Conservation (phyloP, 2,329 filamentous ascomycete species). For the Fusarium guadeloupense region DNA sequence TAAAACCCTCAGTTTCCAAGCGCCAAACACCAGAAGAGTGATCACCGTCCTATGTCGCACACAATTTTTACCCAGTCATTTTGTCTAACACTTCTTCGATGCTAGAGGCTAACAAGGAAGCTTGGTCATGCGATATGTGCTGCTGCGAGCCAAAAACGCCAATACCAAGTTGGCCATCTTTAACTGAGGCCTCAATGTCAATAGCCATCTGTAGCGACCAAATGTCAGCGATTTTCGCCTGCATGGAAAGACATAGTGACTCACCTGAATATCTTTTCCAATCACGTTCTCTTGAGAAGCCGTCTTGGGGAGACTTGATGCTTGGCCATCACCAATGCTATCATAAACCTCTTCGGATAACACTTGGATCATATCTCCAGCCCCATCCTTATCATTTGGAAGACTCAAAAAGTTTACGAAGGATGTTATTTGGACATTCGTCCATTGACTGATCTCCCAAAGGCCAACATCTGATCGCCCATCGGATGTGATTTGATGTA, state of each 20-base stretch:
- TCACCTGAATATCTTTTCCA: conserved; percentile 43
- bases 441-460: conserved; percentile 79
- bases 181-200: conserved; percentile 53
- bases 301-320: conserved; percentile 2
- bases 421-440: conserved; percentile 72
- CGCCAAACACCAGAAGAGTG: neutral
- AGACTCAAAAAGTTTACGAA: conserved; percentile 84
- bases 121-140: conserved; percentile 41
- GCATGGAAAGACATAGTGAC: neutral
- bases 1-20: neutral
- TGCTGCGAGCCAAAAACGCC: conserved; percentile 52
- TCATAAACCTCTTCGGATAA: neutral
- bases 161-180: conserved; percentile 47
- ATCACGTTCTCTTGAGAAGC: conserved; percentile 39
- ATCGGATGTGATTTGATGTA: conserved; percentile 66
- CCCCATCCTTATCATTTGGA: conserved; percentile 42
- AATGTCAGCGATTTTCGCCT: neutral
- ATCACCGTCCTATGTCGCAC: neutral
- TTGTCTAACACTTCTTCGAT: conserved; percentile 36
- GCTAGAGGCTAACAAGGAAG: conserved; percentile 37
- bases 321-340: neutral
- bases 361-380: conserved; percentile 6
- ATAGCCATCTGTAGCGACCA: conserved; percentile 47
- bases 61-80: neutral
- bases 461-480: conserved; percentile 68